Percentiles rank a stretch among this genome's conserved stretches.
Conservation (phyloP, 805 yeast genomes). For the Yarrowia hollandica region DNA sequence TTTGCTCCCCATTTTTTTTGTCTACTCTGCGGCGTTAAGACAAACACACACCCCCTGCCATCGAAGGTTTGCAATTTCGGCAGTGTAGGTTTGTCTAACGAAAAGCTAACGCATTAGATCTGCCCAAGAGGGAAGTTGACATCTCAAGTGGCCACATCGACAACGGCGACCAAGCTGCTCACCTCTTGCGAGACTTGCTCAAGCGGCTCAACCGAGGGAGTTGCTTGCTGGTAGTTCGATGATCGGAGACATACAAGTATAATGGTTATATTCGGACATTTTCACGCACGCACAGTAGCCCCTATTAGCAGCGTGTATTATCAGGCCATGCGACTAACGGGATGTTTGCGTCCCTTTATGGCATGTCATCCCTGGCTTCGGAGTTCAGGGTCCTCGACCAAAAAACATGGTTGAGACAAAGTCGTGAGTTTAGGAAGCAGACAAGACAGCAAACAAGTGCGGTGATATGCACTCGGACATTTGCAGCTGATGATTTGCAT, state of each 20-base stretch:
- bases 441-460: not conserved
- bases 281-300: too few species aligned
- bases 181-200: too few species aligned
- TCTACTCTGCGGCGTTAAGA: not conserved
- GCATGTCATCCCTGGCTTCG: constrained; percentile 13
- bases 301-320: too few species aligned
- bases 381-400: constrained; percentile 12
- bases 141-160: not conserved
- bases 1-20: not conserved
- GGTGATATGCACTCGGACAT: not conserved
- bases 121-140: constrained; percentile 8
- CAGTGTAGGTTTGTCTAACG: constrained; percentile 11
- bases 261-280: too few species aligned
- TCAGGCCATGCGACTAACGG: not conserved
- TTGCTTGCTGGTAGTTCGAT: too few species aligned
- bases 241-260: too few species aligned
- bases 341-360: not conserved
- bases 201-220: too few species aligned
- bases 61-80: constrained; percentile 20
- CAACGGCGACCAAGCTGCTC: too few species aligned
- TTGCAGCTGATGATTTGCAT: constrained; percentile 10
- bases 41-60: constrained; percentile 11
- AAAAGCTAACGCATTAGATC: constrained; percentile 1
- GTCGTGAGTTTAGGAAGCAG: not conserved
- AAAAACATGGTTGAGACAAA: constrained; percentile 8